Conservation (phyloP, 768 basidiomycete species). For the Leucocoprinus sp. region DNA sequence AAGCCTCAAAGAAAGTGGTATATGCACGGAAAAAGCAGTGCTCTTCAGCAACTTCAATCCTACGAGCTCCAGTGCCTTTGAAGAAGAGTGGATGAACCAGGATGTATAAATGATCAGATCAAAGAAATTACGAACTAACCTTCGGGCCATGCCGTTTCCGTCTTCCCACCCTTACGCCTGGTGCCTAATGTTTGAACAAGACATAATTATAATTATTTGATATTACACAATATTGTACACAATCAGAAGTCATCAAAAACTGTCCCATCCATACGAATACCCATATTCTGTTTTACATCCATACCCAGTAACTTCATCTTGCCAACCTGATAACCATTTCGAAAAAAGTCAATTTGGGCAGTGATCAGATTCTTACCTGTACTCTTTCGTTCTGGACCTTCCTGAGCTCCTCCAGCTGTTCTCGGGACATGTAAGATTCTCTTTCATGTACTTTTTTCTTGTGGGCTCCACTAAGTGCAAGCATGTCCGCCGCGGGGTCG, state of each 20-base stretch:
- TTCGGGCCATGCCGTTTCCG: constrained; percentile 76
- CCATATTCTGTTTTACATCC: constrained; percentile 79
- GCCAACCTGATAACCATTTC: constrained; percentile 39
- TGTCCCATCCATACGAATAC: constrained; percentile 76
- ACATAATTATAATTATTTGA: too few species aligned
- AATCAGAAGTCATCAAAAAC: constrained; percentile 21
- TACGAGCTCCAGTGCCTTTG: constrained; percentile 58
- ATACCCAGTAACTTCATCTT: constrained; percentile 85
- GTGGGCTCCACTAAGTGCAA: constrained; percentile 60
- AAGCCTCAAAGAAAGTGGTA: constrained; percentile 66
- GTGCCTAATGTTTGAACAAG: too few species aligned
- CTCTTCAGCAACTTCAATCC: constrained; percentile 73
- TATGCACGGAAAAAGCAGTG: constrained; percentile 65
- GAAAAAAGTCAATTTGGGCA: not conserved
- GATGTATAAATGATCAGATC: not conserved
- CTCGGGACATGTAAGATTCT: constrained; percentile 69
- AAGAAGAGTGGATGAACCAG: too few species aligned
- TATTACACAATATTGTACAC: too few species aligned
- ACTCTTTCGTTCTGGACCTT: constrained; percentile 79
- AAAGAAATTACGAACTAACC: constrained; percentile 39
- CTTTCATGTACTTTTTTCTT: constrained; percentile 60
- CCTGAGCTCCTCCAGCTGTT: constrained; percentile 75
- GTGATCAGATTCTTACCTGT: constrained; percentile 42
- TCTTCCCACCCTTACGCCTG: too few species aligned
- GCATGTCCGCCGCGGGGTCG: constrained; percentile 80